These are phyloP conservation scores for Leccinum imitatum DNA, from an alignment of 768 basidiomycete genomes.

Conservation along the genomic window DNA sequence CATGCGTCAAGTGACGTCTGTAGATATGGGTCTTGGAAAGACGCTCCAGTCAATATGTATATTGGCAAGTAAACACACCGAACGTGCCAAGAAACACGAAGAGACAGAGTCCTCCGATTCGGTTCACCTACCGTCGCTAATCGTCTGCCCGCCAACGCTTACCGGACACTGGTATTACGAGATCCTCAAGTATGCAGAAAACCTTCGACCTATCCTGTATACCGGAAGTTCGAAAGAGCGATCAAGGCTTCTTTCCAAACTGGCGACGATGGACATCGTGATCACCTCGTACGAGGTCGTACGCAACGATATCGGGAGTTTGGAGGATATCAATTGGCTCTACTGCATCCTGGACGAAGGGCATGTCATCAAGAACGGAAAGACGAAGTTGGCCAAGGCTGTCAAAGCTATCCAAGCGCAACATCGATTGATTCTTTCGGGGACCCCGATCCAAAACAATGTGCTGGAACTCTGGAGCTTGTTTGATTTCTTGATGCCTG, in stretches of 20 bases:
- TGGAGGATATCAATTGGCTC: constrained; percentile 80
- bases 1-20: not conserved
- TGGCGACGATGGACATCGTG: constrained; percentile 81
- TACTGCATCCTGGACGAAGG: constrained; percentile 99
- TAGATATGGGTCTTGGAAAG: constrained; percentile 99
- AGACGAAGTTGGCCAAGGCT: constrained; percentile 96
- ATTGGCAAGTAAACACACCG: constrained; percentile 88
- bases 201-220: constrained; percentile 83
- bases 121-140: constrained; percentile 88
- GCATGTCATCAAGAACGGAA: constrained; percentile 98
- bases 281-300: constrained; percentile 98
- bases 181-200: constrained; percentile 87
- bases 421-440: constrained; percentile 92
- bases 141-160: constrained; percentile 95
- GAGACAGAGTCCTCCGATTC: constrained; percentile 70
- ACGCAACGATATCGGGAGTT: constrained; percentile 82
- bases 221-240: constrained; percentile 87
- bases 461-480: constrained; percentile 97
- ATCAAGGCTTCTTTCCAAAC: constrained; percentile 57
- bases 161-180: constrained; percentile 99
- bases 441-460: constrained; percentile 99
- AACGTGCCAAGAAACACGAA: constrained; percentile 69
- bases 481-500: constrained; percentile 99
- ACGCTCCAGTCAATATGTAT: constrained; percentile 98
- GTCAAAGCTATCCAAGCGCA: constrained; percentile 89